Conservation (phyloP, 2,329 filamentous ascomycete genomes). For the Alternaria longipes region DNA sequence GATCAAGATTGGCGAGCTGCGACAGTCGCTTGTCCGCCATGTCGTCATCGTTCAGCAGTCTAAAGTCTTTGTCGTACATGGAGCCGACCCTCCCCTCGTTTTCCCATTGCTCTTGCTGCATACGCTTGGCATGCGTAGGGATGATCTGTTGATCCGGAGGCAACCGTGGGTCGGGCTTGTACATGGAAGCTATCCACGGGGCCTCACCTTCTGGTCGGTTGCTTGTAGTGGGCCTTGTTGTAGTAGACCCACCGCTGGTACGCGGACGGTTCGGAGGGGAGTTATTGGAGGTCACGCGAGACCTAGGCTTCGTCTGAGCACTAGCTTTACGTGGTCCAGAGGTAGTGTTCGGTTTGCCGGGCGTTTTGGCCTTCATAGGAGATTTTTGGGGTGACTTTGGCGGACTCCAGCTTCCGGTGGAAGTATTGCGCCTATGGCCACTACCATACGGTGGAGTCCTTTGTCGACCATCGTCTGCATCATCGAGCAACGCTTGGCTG, state of each 20-base stretch:
- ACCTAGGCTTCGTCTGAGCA: conserved; percentile 47
- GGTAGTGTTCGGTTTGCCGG: conserved; percentile 48
- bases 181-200: conserved; percentile 93
- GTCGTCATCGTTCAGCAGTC: conserved; percentile 76
- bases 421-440: conserved; percentile 32
- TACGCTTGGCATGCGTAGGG: conserved; percentile 87
- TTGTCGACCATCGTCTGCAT: conserved; percentile 47
- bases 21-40: conserved; percentile 43
- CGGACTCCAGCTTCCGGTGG: conserved; percentile 36
- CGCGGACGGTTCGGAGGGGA: conserved; percentile 64
- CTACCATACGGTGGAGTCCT: conserved; percentile 32
- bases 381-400: conserved; percentile 43
- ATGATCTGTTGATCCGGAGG: conserved; percentile 96
- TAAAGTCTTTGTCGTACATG: conserved; percentile 87
- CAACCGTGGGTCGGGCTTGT: conserved; percentile 92
- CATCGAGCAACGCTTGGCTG: conserved; percentile 64
- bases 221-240: conserved; percentile 65
- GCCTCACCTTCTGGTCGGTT: conserved; percentile 90
- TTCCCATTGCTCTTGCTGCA: conserved; percentile 96
- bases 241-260: conserved; percentile 66
- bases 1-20: conserved; percentile 34
- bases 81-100: conserved; percentile 87
- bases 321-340: conserved; percentile 48
- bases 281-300: conserved; percentile 37
- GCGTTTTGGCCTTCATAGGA: conserved; percentile 53